Percentiles rank a stretch among this genome's conserved stretches.
These are phyloP conservation scores for Pilasporangium apinafurcum DNA, from an alignment of 352 stramenopile species.

Conservation along the genomic window DNA sequence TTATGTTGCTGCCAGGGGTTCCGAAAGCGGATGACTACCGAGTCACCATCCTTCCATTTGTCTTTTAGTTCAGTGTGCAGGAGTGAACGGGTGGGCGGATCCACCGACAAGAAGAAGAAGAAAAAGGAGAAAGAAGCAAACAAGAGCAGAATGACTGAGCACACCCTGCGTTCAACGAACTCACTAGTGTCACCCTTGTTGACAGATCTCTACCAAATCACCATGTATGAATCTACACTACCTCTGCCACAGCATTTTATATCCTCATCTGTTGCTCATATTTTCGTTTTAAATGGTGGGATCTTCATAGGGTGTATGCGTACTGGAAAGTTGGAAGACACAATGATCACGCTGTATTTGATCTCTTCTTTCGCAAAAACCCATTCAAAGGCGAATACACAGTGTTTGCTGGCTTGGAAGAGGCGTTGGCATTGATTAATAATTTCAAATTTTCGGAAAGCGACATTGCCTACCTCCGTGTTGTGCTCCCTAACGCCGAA, in stretches of 20 bases:
- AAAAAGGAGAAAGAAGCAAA: background rate
- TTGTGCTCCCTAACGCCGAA: slow-evolving; percentile 86
- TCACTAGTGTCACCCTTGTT: slow-evolving; percentile 93
- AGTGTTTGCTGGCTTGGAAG: slow-evolving; percentile 91
- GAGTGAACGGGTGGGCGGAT: too few relatives aligned
- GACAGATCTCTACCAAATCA: slow-evolving; percentile 98
- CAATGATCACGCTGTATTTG: slow-evolving; percentile 91
- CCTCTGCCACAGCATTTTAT: slow-evolving; percentile 3
- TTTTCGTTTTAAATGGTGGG: background rate
- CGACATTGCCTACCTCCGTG: slow-evolving; percentile 94
- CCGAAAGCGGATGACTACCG: background rate
- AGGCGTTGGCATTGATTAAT: slow-evolving; percentile 90
- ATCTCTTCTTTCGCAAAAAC: slow-evolving; percentile 99
- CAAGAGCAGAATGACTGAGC: slow-evolving; percentile 29
- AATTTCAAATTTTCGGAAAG: slow-evolving; percentile 90
- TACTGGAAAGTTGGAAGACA: slow-evolving; percentile 97
- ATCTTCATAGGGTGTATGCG: slow-evolving; percentile 91
- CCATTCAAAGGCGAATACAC: slow-evolving; percentile 97
- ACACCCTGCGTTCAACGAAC: slow-evolving; percentile 83
- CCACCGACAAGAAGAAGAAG: background rate
- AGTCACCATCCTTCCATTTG: background rate
- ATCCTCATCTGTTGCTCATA: slow-evolving; percentile 2
- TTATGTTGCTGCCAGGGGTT: too few relatives aligned
- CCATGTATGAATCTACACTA: slow-evolving; percentile 42
- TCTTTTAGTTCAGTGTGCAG: slow-evolving; percentile 8